Evolutionary conservation across 106 monocot genomes (phyloP), one percentile per base, ranked within the genome.

Genomic region (Acorus gramineus): DNA sequence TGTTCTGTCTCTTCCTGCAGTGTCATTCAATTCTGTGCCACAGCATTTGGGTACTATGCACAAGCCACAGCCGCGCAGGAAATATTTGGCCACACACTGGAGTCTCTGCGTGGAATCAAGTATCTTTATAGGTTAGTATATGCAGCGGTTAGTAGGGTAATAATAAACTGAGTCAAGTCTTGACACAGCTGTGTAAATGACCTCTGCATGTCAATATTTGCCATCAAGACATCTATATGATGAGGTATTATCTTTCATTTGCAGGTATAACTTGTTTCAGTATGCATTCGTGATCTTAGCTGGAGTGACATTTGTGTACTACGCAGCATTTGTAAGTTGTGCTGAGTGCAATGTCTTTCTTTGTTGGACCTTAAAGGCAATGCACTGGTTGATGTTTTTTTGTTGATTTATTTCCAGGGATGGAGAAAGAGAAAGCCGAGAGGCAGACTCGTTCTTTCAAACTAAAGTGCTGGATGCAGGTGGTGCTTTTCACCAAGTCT

Each of bases 41-140:
- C 91, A 2, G 80, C 98, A 14, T 98, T 98, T 76, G 91, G 69
- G 53, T 92, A 81, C 65, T 98, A 98, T 74, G 85, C 98, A 11
- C 98, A 86, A 81, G 91, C 98, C 55, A 98, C 98, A 50, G 92
- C 98, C 51, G 98, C 98, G 45, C 85, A 92, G 64, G 92, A 98
- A 72, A 98, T 98, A 71, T 98, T 98, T 71, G 98, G 98, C 54
- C 98, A 98, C 78, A 98, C 91, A 3, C 49, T 98, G 59, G 66
- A 98, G 52, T 98, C 98, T 67, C 81, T 98, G 43, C 88, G 92
- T 62, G 98, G 98, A 69, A 92, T 98, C 43, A 98, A 98, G 61
- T 98, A 98, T 67, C 85, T 98, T 8, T 98, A 89, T 74, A 98
- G 89, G 98, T 98, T 48, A 88, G 98, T 77, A 28, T 3, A 2